Evolutionary conservation across 768 basidiomycete species (phyloP).

Genomic region (Pholiota molesta): DNA sequence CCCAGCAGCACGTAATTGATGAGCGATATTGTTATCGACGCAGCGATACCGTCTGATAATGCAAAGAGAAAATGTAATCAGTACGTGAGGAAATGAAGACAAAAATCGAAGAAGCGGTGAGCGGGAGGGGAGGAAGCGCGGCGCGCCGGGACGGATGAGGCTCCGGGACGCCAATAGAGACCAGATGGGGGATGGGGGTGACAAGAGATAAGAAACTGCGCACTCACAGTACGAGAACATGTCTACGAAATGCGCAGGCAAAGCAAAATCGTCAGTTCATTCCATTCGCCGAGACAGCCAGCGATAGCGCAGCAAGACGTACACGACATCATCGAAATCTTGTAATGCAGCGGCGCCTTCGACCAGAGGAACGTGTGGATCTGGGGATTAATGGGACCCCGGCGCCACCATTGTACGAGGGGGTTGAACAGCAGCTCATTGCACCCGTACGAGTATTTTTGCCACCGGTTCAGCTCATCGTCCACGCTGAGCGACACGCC

Average conservation of each 20-base stretch:
- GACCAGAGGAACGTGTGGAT: constrained; percentile 81
- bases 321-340: constrained; percentile 77
- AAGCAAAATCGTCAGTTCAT: neutral
- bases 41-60: constrained; percentile 59
- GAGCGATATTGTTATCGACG: constrained; percentile 63
- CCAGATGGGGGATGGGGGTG: too few species aligned
- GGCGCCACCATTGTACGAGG: constrained; percentile 69
- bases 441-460: constrained; percentile 72
- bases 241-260: constrained; percentile 30
- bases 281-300: neutral
- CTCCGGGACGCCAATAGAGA: too few species aligned
- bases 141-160: too few species aligned
- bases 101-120: neutral
- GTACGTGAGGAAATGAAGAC: neutral
- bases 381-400: constrained; percentile 77
- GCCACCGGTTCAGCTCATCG: constrained; percentile 91
- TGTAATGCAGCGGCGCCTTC: constrained; percentile 77
- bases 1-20: constrained; percentile 80
- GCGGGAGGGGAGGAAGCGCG: neutral
- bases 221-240: constrained; percentile 56
- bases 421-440: constrained; percentile 85
- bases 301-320: constrained; percentile 27
- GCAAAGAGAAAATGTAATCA: constrained; percentile 8
- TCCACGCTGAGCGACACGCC: constrained; percentile 88
- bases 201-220: neutral